phyloP scores from a whole-genome alignment of 1,139 yeast genomes.

The Chernovozyma aurita region DNA sequence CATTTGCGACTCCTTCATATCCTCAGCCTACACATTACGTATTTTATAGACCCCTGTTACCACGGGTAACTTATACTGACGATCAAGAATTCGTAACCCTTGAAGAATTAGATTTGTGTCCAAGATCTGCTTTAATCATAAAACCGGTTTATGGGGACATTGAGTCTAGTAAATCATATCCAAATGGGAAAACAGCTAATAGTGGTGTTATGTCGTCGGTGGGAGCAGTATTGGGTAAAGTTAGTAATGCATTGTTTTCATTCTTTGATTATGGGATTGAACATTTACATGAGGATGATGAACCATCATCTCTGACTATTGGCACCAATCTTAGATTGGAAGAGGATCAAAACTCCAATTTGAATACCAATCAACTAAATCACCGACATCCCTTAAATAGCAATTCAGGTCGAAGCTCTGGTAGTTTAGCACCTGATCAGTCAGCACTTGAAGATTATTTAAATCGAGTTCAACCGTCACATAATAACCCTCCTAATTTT shows the following conservation, averaged over 20 bases:
- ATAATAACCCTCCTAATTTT: constrained; percentile 13
- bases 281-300: constrained; percentile 6
- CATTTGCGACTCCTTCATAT: constrained; percentile 32
- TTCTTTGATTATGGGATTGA: constrained; percentile 43
- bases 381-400: background rate
- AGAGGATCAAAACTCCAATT: background rate
- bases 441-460: background rate
- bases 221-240: constrained; percentile 12
- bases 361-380: background rate
- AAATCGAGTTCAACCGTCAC: background rate
- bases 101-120: constrained; percentile 47
- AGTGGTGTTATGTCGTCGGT: constrained; percentile 15
- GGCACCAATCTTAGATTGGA: background rate
- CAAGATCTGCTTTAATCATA: constrained; percentile 63
- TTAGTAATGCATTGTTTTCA: constrained; percentile 33
- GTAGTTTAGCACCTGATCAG: background rate
- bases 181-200: constrained; percentile 10
- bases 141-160: constrained; percentile 45
- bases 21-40: constrained; percentile 33
- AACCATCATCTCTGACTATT: background rate
- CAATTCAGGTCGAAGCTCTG: constrained; percentile 3
- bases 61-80: constrained; percentile 36
- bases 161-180: constrained; percentile 13
- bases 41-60: constrained; percentile 35
- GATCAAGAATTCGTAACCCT: constrained; percentile 51